Evolutionary conservation across 2,329 filamentous ascomycete species (phyloP), one percentile per base, ranked within the genome.

Genomic region (Aspergillus intermedius): DNA sequence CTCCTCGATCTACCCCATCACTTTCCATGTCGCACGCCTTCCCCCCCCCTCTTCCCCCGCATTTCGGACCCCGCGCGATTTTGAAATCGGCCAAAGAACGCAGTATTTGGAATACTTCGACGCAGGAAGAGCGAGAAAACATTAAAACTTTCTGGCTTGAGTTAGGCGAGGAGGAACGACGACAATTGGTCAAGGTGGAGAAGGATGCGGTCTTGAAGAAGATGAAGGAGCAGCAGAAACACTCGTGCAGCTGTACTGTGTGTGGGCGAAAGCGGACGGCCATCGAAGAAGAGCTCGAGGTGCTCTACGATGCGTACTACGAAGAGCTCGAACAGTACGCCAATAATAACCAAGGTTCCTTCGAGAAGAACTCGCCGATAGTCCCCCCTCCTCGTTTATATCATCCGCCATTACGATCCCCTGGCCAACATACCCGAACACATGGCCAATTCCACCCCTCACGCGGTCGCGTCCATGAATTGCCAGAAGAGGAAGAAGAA

Each of bases 181-280:
- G 95, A 67, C 93, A 88, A 13, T 76, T 98, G 42, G 90, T 98
- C 64, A 96, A 96, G 71, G 91, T 98, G 25, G 93, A 98, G 72
- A 98, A 98, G 73, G 91, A 98, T 70, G 91, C 93, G 6, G 93
- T 98, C 0, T 74, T 98, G 49, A 90, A 88, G 65, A 98, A 98
- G 77, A 98, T 98, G 93, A 98, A 98, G 77, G 93, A 98, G 70
- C 93, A 98, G 70, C 93, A 98, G 70, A 97, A 97, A 71, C 91
- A 97, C 68, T 97, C 91, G 2, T 98, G 93, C 76, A 96, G 91
- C 68, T 98, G 93, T 71, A 94, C 90, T 4, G 91, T 98, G 37
- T 98, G 93, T 69, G 93, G 93, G 46, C 82, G 93, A 57, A 98
- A 98, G 74, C 83, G 93, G 47, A 95, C 87, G 10, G 93, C 93